phyloP scores from a whole-genome alignment of 768 basidiomycete genomes.

The Tylopilus rubrobrunneus region DNA sequence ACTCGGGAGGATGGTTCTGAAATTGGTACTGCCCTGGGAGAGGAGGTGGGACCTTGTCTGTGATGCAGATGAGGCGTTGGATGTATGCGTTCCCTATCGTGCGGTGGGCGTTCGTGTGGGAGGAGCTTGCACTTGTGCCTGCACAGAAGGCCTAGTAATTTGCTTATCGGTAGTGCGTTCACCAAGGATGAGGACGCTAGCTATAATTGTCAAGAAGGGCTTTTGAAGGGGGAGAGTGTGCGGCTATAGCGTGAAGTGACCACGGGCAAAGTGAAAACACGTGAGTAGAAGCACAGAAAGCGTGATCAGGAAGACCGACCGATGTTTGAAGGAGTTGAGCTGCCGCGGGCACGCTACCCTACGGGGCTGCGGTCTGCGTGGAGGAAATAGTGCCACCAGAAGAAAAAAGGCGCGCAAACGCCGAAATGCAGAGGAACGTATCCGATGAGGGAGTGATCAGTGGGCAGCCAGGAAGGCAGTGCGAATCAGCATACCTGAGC shows the following conservation, averaged over 20 bases:
- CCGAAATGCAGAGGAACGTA: neutral
- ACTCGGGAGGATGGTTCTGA: conserved; percentile 26
- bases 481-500: conserved; percentile 21
- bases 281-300: neutral
- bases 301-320: conserved; percentile 13
- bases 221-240: conserved; percentile 29
- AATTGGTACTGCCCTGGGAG: conserved; percentile 32
- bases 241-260: conserved; percentile 12
- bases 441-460: conserved; percentile 8
- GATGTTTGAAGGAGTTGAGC: conserved; percentile 25
- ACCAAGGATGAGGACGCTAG: conserved; percentile 28
- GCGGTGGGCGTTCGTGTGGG: conserved; percentile 21
- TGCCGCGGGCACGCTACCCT: conserved; percentile 24
- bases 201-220: conserved; percentile 20
- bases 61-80: conserved; percentile 22
- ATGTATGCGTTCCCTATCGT: conserved; percentile 28
- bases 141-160: conserved; percentile 22
- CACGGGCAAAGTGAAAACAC: neutral
- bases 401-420: conserved; percentile 8
- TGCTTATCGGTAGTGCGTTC: conserved; percentile 30
- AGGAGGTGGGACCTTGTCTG: conserved; percentile 13
- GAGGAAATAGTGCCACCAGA: neutral
- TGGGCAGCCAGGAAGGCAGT: neutral
- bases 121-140: conserved; percentile 13
- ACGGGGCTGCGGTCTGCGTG: conserved; percentile 29